A percentile compares a stretch with the other conserved stretches of the same genome.
Conservation (phyloP, 441 rosid genomes). For the Pelargonium myrrhifolium region DNA sequence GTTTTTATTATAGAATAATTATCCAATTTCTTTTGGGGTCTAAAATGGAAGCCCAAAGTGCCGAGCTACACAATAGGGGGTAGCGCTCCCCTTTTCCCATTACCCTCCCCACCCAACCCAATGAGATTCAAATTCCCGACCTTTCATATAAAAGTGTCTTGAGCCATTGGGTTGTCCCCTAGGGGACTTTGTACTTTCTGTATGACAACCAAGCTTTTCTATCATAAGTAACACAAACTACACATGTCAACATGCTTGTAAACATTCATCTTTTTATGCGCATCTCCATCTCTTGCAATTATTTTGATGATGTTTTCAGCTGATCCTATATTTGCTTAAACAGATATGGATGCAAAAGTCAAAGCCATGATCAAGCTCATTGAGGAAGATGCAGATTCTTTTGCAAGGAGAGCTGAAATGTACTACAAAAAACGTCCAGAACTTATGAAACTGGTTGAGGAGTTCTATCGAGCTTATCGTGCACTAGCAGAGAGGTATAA, state of each 20-base stretch:
- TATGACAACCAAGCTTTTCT: too few relatives aligned
- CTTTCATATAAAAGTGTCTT: too few relatives aligned
- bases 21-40: too few relatives aligned
- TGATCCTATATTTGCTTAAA: slow-evolving; percentile 15
- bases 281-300: slow-evolving; percentile 7
- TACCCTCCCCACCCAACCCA: too few relatives aligned
- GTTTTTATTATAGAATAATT: too few relatives aligned
- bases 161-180: too few relatives aligned
- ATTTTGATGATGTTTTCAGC: slow-evolving; percentile 8
- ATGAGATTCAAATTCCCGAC: too few relatives aligned
- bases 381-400: slow-evolving; percentile 78
- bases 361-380: slow-evolving; percentile 75
- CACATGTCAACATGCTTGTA: not conserved
- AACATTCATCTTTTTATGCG: not conserved
- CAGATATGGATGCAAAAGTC: slow-evolving; percentile 74
- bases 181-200: not conserved
- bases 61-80: too few relatives aligned
- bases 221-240: too few relatives aligned
- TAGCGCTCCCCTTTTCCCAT: too few relatives aligned
- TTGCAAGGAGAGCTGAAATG: slow-evolving; percentile 81
- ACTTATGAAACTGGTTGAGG: slow-evolving; percentile 72
- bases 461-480: slow-evolving; percentile 72
- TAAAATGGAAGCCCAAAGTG: too few relatives aligned
- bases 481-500: slow-evolving; percentile 76
- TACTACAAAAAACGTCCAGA: slow-evolving; percentile 80